Base-by-base conservation (phyloP, 257 asterid genomes). In the Lycium barbarum region DNA sequence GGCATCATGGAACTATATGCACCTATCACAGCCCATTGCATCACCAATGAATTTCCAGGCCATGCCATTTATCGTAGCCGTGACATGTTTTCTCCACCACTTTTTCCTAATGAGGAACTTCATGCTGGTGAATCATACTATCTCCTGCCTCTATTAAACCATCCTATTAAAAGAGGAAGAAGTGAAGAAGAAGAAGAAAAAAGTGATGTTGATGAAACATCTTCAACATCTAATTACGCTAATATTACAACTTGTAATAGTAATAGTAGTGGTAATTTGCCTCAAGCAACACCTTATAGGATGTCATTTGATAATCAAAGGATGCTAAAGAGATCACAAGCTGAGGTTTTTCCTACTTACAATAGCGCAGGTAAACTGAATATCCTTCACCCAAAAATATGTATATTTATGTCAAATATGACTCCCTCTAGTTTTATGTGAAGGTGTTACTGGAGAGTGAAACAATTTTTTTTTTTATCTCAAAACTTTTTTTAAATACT, bases 31-130 rank as follows among this genome's bases (percentile, higher is more conserved):
- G 93, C 91, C 51, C 90, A 88, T 70, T 87, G 86, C 90, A 89
- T 92, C 85, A 90, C 92, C 87, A 82, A 85, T 87, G 93, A 92
- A 68, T 90, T 90, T 83, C 93, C 93, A 12, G 93, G 89, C 53
- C 85, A 90, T 88, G 91, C 62, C 79, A 73, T 92, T 45, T 92
- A 87, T 89, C 81, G n/a, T 20, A 86, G 83, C 84, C 88, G 83
- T 20, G 87, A 80, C 74, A 88, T 80, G 85, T 6, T 63, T 36
- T 85, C 92, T 0, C 86, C 91, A 36, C 93, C 93, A 0, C 89
- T 92, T 70, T 87, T 59, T 84, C 90, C 84, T 87, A 67, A 59
- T 74, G 88, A 90, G 33, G 74, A 59, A 4, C 95, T 92, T 33
- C 79, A 58, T 84, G 86, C 86, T 7, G 95, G 93, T 2, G 84